These are phyloP conservation scores for Croton setiger DNA, from an alignment of 441 rosid genomes.

Conservation along the genomic window DNA sequence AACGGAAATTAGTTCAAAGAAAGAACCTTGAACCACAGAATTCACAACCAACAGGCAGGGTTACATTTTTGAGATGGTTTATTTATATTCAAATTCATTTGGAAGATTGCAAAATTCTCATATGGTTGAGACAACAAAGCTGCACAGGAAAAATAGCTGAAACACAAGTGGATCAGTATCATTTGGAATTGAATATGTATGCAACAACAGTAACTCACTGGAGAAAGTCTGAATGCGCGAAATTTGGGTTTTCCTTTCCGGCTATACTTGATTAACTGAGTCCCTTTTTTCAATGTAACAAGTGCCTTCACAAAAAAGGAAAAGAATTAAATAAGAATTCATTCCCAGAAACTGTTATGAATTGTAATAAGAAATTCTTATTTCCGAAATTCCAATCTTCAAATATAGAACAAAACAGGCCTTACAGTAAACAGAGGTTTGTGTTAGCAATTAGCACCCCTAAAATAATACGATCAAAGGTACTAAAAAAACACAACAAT, in stretches of 20 bases:
- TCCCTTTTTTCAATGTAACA: constrained; percentile 70
- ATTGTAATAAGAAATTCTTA: not conserved
- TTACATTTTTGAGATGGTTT: not conserved
- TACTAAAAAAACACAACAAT: not conserved
- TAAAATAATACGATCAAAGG: not conserved
- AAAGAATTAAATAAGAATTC: not conserved
- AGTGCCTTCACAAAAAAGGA: constrained; percentile 52
- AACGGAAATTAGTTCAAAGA: not conserved
- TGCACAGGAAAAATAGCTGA: constrained; percentile 3
- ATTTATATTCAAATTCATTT: not conserved
- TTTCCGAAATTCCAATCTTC: not conserved
- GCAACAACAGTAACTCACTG: constrained; percentile 43
- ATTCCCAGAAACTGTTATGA: not conserved
- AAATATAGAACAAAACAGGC: not conserved
- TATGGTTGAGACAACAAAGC: not conserved
- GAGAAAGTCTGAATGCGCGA: constrained; percentile 84
- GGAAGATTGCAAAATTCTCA: not conserved
- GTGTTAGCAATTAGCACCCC: not conserved
- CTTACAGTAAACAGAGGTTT: not conserved
- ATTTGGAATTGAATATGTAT: not conserved
- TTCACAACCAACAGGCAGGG: not conserved
- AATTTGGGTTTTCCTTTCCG: constrained; percentile 92
- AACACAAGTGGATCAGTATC: not conserved
- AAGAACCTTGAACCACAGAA: not conserved
- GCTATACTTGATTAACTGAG: constrained; percentile 85